phyloP scores from a whole-genome alignment of 805 yeast species.

The Saccharomycopsis capsularis region DNA sequence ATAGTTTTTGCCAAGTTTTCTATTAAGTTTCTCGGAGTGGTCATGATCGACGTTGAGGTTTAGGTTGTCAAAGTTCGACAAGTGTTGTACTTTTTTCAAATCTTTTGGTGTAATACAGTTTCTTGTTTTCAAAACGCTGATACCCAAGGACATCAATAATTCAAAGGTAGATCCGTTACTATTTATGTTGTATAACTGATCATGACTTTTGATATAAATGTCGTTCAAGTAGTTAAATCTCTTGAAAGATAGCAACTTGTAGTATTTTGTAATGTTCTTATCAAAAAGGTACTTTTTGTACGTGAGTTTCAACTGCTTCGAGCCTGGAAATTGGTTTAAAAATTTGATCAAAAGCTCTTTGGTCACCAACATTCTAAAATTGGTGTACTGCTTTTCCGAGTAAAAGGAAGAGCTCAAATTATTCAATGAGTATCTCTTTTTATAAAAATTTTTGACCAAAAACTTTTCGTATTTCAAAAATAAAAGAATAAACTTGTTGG shows the following conservation, averaged over 20 bases:
- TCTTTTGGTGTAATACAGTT: conserved; percentile 16
- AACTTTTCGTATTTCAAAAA: conserved; percentile 20
- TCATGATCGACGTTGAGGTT: conserved; percentile 1
- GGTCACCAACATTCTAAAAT: conserved; percentile 5
- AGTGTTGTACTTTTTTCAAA: conserved; percentile 4
- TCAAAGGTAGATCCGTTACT: conserved; percentile 9
- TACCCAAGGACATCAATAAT: conserved; percentile 16
- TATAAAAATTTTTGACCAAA: conserved; percentile 12
- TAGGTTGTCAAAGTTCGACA: background rate
- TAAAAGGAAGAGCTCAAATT: conserved; percentile 12
- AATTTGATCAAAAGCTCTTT: conserved; percentile 12
- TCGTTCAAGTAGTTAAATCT: conserved; percentile 18
- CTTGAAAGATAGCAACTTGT: conserved; percentile 15
- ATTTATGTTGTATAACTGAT: conserved; percentile 11
- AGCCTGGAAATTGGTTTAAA: conserved; percentile 7
- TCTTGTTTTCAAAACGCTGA: conserved; percentile 18
- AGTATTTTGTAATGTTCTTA: conserved; percentile 12
- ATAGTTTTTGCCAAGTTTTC: background rate
- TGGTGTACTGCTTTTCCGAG: conserved; percentile 5
- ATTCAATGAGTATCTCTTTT: conserved; percentile 5
- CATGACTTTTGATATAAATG: conserved; percentile 7
- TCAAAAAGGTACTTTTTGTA: conserved; percentile 12
- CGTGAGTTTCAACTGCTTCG: conserved; percentile 7
- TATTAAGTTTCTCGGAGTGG: background rate
- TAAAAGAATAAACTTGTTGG: conserved; percentile 10